phyloP scores from a whole-genome alignment of 2,329 filamentous ascomycete species.

The Curvularia verruculosa region DNA sequence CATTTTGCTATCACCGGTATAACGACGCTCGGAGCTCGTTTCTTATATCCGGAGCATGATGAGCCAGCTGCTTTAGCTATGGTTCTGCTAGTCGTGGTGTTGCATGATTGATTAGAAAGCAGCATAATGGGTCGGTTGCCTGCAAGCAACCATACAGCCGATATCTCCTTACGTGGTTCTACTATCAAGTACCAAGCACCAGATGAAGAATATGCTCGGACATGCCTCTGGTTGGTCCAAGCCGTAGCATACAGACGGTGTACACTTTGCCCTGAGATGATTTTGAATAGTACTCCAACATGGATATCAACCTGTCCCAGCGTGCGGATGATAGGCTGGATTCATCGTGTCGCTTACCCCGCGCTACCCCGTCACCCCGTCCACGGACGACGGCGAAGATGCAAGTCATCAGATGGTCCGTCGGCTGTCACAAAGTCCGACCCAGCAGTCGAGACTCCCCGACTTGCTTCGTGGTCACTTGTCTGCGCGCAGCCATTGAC shows the following conservation, averaged over 20 bases:
- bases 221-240: no score
- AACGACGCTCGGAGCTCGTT: neutral
- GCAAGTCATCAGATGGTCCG: constrained; percentile 19
- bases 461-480: constrained; percentile 3
- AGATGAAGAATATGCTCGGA: neutral
- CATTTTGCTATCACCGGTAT: neutral
- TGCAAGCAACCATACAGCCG: neutral
- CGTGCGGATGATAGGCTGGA: constrained; percentile 16
- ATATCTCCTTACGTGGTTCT: constrained; percentile 9
- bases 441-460: constrained; percentile 3
- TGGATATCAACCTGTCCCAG: neutral
- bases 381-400: constrained; percentile 7
- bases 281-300: neutral
- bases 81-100: neutral
- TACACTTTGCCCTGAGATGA: neutral
- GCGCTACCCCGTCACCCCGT: constrained; percentile 20
- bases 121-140: neutral
- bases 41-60: constrained; percentile 1
- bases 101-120: constrained; percentile 5
- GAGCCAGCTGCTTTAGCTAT: neutral
- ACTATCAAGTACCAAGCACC: constrained; percentile 9
- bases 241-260: no score
- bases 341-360: constrained; percentile 24
- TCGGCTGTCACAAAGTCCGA: constrained; percentile 13
- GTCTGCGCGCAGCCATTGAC: constrained; percentile 11